These are phyloP conservation scores for Globisporangium lucens DNA, from an alignment of 352 stramenopile genomes.

Conservation along the genomic window DNA sequence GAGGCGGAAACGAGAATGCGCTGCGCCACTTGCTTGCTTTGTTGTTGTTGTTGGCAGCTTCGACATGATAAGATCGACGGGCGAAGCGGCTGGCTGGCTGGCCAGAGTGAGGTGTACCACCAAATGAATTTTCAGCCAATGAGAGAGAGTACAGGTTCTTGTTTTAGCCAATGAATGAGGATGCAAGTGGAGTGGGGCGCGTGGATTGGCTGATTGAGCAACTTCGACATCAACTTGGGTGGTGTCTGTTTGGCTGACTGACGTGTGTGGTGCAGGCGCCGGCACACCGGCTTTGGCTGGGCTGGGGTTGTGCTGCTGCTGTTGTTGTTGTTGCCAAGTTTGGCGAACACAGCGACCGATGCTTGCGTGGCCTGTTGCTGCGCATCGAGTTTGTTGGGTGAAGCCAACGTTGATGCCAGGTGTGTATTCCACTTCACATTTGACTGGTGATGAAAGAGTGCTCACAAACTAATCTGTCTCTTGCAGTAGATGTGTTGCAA, in stretches of 20 bases:
- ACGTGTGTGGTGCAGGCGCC: background rate
- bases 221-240: slow-evolving; percentile 13
- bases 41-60: background rate
- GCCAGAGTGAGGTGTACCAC: background rate
- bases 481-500: background rate
- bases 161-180: slow-evolving; percentile 6
- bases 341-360: background rate
- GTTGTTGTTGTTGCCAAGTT: background rate
- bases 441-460: background rate
- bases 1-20: slow-evolving; percentile 16
- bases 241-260: background rate
- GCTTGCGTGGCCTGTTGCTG: background rate
- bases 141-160: background rate
- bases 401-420: background rate
- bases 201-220: slow-evolving; percentile 2
- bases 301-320: background rate
- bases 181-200: background rate
- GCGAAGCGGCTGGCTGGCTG: background rate
- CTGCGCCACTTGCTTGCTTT: background rate
- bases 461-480: background rate
- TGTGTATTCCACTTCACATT: background rate
- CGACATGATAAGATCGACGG: slow-evolving; percentile 10
- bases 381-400: background rate
- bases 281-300: background rate
- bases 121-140: slow-evolving; percentile 2